Base-by-base conservation (phyloP, 148 eudicot genomes). In the Bassia scoparia region DNA sequence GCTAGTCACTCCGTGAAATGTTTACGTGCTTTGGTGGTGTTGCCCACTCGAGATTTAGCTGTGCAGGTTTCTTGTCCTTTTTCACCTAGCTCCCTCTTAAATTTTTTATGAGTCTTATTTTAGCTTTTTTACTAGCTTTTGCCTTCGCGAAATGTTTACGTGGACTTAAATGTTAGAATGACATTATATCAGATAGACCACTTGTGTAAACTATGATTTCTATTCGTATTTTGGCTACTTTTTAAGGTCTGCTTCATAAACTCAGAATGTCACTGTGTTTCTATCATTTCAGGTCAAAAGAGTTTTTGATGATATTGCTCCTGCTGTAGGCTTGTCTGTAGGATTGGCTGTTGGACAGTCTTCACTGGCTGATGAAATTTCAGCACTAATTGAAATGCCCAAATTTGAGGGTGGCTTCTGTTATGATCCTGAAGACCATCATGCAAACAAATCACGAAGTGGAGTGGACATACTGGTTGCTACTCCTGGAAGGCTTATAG, bases 401-500 rank as follows among this genome's bases (percentile, higher is more conserved):
- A 88, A 66, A 46, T 70, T 76, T 61, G 91, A 86, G 80, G 81
- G 85, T 43, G 87, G 96, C 49, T 74, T 84, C 33, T 90, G 87
- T 81, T 89, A 78, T 81, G 97, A 87, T 67, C 85, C 96, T 53
- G 98, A 89, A 64, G 87, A 87, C 80, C 49, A 78, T 62, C 49
- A 78, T 62, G 78, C 75, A n/a, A 58, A 66, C 76, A 83, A 74
- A 74, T 70, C 81, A 29, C 77, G 84, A 66, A 89, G 95, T 79
- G 82, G 86, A 63, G 98, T 94, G 49, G 98, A 94, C 85, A 94
- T 94, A 80, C 74, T 94, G 71, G 93, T 94, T 50, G 98, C 98
- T 55, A 94, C 98, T 54, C 98, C 98, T 33, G 98, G 98, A 82
- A 87, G 98, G 84, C 89, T 94, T 75, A 85, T 94, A 96, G 97